phyloP scores from a whole-genome alignment of 2,329 filamentous ascomycete genomes.

The Aureobasidium sp. region DNA sequence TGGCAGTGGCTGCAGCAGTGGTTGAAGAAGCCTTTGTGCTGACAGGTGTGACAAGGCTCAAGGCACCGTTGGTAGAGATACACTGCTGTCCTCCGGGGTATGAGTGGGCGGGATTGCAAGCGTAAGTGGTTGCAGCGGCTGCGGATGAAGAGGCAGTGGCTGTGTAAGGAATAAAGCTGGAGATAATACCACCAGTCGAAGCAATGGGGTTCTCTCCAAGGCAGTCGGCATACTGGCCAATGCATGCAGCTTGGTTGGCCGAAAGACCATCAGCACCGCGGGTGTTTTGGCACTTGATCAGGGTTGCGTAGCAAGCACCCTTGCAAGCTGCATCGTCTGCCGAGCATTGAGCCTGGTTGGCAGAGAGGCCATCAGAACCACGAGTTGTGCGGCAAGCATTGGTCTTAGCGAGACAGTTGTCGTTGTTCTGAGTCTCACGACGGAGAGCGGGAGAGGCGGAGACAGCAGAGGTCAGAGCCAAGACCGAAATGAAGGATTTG shows the following conservation, averaged over 20 bases:
- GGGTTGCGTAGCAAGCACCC: neutral
- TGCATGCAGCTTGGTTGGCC: constrained; percentile 4
- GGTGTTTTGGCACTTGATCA: neutral
- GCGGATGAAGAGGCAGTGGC: neutral
- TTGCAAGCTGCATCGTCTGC: neutral
- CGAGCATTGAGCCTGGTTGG: neutral
- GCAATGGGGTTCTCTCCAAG: constrained; percentile 9
- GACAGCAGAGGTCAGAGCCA: constrained; percentile 4
- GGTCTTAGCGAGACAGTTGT: neutral
- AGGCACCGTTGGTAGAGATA: neutral
- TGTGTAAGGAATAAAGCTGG: neutral
- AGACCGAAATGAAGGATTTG: neutral
- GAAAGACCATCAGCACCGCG: neutral
- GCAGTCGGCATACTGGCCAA: neutral
- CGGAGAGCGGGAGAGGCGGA: constrained; percentile 2
- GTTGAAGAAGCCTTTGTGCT: neutral
- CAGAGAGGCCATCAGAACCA: neutral
- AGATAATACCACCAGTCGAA: neutral
- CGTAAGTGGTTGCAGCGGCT: neutral
- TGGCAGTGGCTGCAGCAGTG: neutral
- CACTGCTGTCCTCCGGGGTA: neutral
- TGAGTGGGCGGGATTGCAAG: constrained; percentile 2
- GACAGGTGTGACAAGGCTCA: neutral
- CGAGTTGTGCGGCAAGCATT: neutral
- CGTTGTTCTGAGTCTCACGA: neutral